These are phyloP conservation scores for Diaporthe citriasiana DNA, from an alignment of 2,329 filamentous ascomycete species.

Conservation along the genomic window DNA sequence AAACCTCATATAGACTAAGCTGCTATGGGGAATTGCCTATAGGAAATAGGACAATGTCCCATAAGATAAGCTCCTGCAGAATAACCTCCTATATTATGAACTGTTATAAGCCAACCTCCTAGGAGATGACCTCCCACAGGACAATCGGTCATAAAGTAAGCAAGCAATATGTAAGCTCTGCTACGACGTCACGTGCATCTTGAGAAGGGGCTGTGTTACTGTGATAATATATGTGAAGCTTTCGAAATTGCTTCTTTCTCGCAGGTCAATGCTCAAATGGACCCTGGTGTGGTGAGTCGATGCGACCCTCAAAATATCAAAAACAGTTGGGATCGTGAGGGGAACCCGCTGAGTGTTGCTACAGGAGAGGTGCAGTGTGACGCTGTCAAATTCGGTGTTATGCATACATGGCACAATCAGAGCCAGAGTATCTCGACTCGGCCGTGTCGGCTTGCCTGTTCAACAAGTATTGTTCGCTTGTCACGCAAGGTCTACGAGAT, in stretches of 20 bases:
- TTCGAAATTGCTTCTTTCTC: not conserved
- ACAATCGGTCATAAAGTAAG: too few species aligned
- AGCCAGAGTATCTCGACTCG: not conserved
- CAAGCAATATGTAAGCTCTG: too few species aligned
- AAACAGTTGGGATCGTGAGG: not conserved
- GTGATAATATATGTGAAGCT: too few species aligned
- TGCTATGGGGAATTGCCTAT: too few species aligned
- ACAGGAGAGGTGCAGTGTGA: not conserved
- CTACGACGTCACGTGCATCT: too few species aligned
- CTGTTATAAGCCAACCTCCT: too few species aligned
- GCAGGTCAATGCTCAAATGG: not conserved
- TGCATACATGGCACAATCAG: not conserved
- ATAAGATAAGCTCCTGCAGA: too few species aligned
- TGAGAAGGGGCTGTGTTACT: too few species aligned
- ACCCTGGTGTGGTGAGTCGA: not conserved
- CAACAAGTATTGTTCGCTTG: conserved; percentile 13
- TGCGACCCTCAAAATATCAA: not conserved
- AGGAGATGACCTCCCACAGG: too few species aligned
- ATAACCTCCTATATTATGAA: too few species aligned
- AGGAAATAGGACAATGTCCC: too few species aligned
- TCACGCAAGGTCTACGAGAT: conserved; percentile 21
- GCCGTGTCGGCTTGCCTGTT: conserved; percentile 17
- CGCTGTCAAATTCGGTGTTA: not conserved
- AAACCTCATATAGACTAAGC: too few species aligned
- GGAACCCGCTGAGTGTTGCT: not conserved